A percentile compares a stretch with the other conserved stretches of the same genome.
Conservation (phyloP, 139 green algal species). For the Zygnema cylindricum region DNA sequence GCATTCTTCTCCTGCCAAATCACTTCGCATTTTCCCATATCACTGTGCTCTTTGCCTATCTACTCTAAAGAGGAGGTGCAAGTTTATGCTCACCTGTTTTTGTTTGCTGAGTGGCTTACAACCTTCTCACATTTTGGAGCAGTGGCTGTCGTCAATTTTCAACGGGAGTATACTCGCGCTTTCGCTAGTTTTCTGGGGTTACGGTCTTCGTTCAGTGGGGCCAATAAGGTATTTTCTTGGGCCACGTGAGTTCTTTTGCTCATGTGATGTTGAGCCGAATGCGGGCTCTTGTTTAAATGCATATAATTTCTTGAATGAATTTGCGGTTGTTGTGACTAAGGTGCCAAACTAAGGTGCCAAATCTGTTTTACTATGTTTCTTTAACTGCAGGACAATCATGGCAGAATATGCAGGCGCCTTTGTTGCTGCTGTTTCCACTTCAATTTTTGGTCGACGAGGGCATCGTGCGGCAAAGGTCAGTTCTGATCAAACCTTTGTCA, state of each 20-base stretch:
- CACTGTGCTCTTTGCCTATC: not conserved
- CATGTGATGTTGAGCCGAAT: not conserved
- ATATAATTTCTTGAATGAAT: not conserved
- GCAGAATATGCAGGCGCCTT: conserved; percentile 47
- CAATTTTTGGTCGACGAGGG: conserved; percentile 27
- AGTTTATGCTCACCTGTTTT: too few species aligned
- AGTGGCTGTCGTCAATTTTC: conserved; percentile 38
- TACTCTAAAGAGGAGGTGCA: too few species aligned
- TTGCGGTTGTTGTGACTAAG: not conserved
- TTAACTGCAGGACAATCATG: conserved; percentile 41
- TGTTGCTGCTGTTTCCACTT: conserved; percentile 33
- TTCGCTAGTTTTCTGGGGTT: conserved; percentile 30
- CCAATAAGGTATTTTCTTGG: conserved; percentile 30
- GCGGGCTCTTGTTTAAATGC: not conserved
- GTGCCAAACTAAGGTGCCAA: not conserved
- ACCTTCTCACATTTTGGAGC: too few species aligned
- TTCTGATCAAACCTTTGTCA: too few species aligned
- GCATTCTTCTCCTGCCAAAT: not conserved
- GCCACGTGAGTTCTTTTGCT: not conserved
- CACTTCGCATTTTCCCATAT: not conserved
- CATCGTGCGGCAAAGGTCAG: conserved; percentile 22
- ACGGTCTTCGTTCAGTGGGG: conserved; percentile 13
- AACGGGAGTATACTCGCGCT: conserved; percentile 36
- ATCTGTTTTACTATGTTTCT: too few species aligned
- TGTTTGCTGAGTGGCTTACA: too few species aligned